Base-by-base conservation (phyloP, 306 rosid genomes). In the Citrullus colocynthis region DNA sequence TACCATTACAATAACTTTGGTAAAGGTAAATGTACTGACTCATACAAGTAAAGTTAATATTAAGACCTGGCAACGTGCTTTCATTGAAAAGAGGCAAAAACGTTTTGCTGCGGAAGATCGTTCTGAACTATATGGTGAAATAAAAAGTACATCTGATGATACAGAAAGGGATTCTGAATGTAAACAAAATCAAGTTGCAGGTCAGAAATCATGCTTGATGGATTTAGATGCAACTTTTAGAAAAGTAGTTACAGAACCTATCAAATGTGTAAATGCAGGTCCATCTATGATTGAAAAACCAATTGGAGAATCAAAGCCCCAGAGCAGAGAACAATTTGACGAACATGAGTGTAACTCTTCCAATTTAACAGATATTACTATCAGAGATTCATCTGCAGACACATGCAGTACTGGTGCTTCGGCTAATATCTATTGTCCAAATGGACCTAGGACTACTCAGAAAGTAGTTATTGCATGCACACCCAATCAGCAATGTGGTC, bases 31-130 rank as follows among this genome's bases (percentile, higher is more conserved):
- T 75, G 84, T 80, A 83, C 57, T 80, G 44, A 82, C 81, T 6
- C 87, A 85, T 80, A 79, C 85, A 79, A 76, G 79, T 69, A 70
- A n/a, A 56, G 96, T 88, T 79, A 84, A 85, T 55, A 84, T 85
- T 59, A 56, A 44, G 45, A 61, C 86, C 74, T 85, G 88, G 89
- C 96, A 85, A 85, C 84, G 59, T 11, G 37, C 80, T 45, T 32
- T 13, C 24, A 87, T 88, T 44, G 64, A 81, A 44, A 45, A 71
- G 56, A 55, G 78, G 84, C 85, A 74, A 78, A 83, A 76, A 37
- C 21, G 65, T 69, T 59, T 83, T 83, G 86, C 81, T 55, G 80
- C 78, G 79, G 83, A 87, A 81, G 91, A 87, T 79, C 28, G 76
- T 72, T 7, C 28, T 57, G 88, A 87, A 39, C 88, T 85, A 37